These are phyloP conservation scores for Baorangia bicolor DNA, from an alignment of 768 basidiomycete genomes.

Conservation along the genomic window DNA sequence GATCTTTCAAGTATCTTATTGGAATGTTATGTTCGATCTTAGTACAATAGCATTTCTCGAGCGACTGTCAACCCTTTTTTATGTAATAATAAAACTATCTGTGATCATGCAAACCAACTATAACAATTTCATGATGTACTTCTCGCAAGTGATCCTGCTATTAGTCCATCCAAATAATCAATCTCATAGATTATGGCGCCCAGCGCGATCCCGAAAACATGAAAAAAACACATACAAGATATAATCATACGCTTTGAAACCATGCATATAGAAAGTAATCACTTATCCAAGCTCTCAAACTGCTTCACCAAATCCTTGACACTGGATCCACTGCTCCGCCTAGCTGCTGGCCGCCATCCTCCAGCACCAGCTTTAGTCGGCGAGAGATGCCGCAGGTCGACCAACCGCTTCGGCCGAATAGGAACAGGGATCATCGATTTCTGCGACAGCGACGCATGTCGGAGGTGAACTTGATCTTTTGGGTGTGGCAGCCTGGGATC, in stretches of 20 bases:
- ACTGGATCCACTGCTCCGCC: constrained; percentile 65
- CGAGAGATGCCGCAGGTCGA: constrained; percentile 46
- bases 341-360: constrained; percentile 28
- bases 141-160: neutral
- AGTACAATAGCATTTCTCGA: neutral
- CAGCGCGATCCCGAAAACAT: constrained; percentile 16
- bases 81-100: neutral
- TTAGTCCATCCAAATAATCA: neutral
- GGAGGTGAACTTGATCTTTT: constrained; percentile 64
- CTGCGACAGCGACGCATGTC: constrained; percentile 46
- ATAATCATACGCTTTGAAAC: neutral
- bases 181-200: constrained; percentile 6
- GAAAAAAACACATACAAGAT: constrained; percentile 6
- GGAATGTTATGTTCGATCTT: neutral
- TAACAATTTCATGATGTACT: neutral
- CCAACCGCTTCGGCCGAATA: constrained; percentile 46
- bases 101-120: neutral
- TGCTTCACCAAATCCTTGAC: constrained; percentile 69
- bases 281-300: constrained; percentile 46
- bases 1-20: neutral
- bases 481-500: constrained; percentile 48
- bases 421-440: constrained; percentile 45
- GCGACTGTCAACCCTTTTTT: neutral
- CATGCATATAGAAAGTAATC: constrained; percentile 4
- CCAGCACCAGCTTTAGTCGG: constrained; percentile 42